Evolutionary conservation across 2,329 filamentous ascomycete species (phyloP), one percentile per base, ranked within the genome.

Genomic region (Colletotrichum magnum): DNA sequence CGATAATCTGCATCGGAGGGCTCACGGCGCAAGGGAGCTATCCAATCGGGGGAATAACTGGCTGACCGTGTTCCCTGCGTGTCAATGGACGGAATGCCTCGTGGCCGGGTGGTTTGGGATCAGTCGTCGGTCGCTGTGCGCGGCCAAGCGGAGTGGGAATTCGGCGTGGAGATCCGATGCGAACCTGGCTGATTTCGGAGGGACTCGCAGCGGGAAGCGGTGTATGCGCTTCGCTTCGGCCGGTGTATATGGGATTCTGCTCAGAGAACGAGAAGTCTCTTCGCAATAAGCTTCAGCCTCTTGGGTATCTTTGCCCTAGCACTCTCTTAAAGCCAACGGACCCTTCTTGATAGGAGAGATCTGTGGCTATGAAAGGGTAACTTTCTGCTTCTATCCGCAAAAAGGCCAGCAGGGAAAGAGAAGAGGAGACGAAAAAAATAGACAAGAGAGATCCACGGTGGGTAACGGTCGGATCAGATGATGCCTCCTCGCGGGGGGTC

Each of bases 101-200:
- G 61, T 59, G 50, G 48, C 21, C 66, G 54, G 53, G 48, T 56
- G 16, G 51, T 36, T 58, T 32, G 54, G 28, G 53, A n/a, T 36
- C 54, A 66, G 59, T 57, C 43, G 47, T 52, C 45, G 45, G 47
- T 52, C 45, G 45, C 51, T 47, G 36, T 53, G 48, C 45, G 56
- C 16, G 50, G 41, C 43, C 66, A 32, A 39, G 61, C 48, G 36
- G 57, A 45, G 24, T 26, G 50, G 66, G 36, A 60, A 21, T 61
- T 66, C 56, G 66, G 66, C 66, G 66, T 66, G 66, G 50, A 69
- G 56, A 66, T 69, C 62, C 56, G 62, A 69, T 66, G 56, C 41
- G 56, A 60, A 59, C 50, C 62, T 69, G 66, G 43, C 48, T 66
- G 62, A 39, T 57, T 60, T 39, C 62, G 66, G 57, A 18, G 62